phyloP scores from a whole-genome alignment of 768 basidiomycete species.

The Mycena leptocephala region DNA sequence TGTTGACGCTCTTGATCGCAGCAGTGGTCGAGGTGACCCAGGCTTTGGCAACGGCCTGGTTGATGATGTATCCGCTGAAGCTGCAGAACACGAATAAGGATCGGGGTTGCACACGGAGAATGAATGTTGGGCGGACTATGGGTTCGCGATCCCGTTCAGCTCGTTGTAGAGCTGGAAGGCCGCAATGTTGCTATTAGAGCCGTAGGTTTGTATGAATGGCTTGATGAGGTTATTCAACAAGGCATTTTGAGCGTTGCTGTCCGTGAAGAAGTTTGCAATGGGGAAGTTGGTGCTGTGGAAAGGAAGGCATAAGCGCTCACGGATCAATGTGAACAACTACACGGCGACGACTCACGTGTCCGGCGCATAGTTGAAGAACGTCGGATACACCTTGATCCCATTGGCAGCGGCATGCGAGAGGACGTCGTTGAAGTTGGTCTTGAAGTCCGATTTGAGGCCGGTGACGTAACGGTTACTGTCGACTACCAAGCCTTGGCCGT shows the following conservation, averaged over 20 bases:
- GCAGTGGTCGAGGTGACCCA: conserved; percentile 1
- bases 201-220: not conserved
- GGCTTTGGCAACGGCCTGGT: conserved; percentile 2
- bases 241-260: conserved; percentile 2
- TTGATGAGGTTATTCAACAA: not conserved
- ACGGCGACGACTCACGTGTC: not conserved
- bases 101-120: not conserved
- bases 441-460: not conserved
- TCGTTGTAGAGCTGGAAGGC: not conserved
- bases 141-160: conserved; percentile 1
- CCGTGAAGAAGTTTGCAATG: not conserved
- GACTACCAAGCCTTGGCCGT: conserved; percentile 7
- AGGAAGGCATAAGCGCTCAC: not conserved
- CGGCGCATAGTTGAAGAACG: not conserved
- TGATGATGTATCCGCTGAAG: not conserved
- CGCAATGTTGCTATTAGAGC: not conserved
- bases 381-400: not conserved
- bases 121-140: not conserved
- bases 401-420: not conserved
- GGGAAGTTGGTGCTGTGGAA: not conserved
- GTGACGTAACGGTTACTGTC: not conserved
- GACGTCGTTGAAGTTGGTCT: not conserved
- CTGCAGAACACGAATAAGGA: not conserved
- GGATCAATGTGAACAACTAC: not conserved
- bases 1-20: conserved; percentile 1